Evolutionary conservation across 2,329 filamentous ascomycete genomes (phyloP).

Genomic region (Didymella segeticola): DNA sequence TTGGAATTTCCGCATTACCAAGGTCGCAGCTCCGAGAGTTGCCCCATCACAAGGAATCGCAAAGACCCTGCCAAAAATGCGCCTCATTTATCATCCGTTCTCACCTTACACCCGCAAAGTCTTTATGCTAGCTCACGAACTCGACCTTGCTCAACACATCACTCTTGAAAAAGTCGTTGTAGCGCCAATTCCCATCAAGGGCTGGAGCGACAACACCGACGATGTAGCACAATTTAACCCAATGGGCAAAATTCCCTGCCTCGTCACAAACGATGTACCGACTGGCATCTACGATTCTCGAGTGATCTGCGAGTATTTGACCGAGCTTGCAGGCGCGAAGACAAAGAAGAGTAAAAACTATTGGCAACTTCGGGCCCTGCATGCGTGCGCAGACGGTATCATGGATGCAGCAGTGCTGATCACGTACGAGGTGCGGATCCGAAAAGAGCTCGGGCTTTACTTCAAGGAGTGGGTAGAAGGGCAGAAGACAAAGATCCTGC

Average conservation of each 20-base stretch:
- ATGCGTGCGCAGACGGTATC: constrained; percentile 39
- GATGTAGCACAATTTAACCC: constrained; percentile 38
- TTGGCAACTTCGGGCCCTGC: constrained; percentile 32
- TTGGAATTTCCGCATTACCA: constrained; percentile 46
- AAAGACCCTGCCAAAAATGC: constrained; percentile 30
- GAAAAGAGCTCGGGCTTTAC: constrained; percentile 28
- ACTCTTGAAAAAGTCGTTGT: constrained; percentile 41
- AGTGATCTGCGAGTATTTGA: constrained; percentile 39
- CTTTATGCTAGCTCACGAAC: constrained; percentile 39
- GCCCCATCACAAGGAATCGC: not conserved
- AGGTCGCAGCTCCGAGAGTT: not conserved
- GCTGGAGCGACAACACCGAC: constrained; percentile 41
- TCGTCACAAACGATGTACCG: constrained; percentile 32
- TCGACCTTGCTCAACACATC: constrained; percentile 31
- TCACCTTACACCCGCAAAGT: constrained; percentile 41
- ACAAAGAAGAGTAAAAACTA: constrained; percentile 23
- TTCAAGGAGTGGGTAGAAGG: constrained; percentile 41
- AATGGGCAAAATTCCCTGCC: constrained; percentile 40
- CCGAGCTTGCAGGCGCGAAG: constrained; percentile 16
- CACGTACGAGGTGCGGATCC: constrained; percentile 36
- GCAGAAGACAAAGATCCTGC: constrained; percentile 35
- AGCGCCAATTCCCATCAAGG: constrained; percentile 33
- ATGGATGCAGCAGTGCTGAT: constrained; percentile 40
- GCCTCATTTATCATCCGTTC: constrained; percentile 39
- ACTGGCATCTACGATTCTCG: constrained; percentile 40